These are phyloP conservation scores for Hygrocybe coccinea DNA, from an alignment of 768 basidiomycete genomes.

Conservation along the genomic window DNA sequence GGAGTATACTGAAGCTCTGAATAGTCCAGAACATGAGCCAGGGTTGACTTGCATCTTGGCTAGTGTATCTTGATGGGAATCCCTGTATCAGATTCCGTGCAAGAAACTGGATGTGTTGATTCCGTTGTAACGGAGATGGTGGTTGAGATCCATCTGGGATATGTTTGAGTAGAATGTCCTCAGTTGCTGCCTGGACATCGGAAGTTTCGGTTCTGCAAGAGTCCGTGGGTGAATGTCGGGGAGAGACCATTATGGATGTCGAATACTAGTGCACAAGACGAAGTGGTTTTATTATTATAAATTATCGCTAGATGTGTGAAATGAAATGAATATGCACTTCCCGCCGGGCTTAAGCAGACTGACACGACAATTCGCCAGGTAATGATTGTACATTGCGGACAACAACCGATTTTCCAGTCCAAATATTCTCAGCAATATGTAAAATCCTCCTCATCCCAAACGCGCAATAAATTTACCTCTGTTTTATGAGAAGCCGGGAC, in stretches of 20 bases:
- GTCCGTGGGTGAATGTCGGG: constrained; percentile 46
- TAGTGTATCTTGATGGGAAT: constrained; percentile 72
- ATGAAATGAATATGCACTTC: too few species aligned
- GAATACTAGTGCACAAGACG: neutral
- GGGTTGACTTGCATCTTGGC: constrained; percentile 90
- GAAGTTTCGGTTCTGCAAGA: constrained; percentile 62
- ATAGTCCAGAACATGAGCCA: constrained; percentile 95
- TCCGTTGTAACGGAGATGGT: constrained; percentile 48
- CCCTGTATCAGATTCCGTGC: constrained; percentile 68
- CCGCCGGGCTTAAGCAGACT: too few species aligned
- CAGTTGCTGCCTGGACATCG: constrained; percentile 56
- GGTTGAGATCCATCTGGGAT: constrained; percentile 29
- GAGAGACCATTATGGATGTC: constrained; percentile 2
- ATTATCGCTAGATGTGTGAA: too few species aligned
- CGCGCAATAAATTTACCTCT: neutral
- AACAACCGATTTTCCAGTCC: too few species aligned
- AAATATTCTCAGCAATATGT: neutral
- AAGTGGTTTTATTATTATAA: too few species aligned
- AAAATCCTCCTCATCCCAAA: neutral
- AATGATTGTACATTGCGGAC: too few species aligned
- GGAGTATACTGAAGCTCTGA: constrained; percentile 75
- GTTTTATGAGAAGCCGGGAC: neutral
- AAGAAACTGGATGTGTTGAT: constrained; percentile 71
- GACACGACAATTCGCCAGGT: too few species aligned
- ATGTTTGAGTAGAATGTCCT: constrained; percentile 56